Percentiles rank a stretch among this genome's conserved stretches.
phyloP scores from a whole-genome alignment of 2,329 filamentous ascomycete genomes.

The Exophiala dermatitidis region DNA sequence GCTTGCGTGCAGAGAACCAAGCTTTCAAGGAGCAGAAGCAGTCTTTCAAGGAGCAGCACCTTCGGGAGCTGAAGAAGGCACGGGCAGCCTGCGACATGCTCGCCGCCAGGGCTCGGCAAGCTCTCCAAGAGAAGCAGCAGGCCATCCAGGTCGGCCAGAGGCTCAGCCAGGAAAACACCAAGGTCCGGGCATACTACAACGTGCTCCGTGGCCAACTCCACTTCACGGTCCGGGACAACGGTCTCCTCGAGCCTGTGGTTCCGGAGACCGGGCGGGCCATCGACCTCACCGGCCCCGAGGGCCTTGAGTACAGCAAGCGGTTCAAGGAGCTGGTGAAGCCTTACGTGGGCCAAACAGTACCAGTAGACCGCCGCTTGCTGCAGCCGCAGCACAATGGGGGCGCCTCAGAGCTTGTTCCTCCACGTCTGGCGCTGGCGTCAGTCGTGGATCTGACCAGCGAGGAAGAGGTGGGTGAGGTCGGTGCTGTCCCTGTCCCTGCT shows the following conservation, averaged over 20 bases:
- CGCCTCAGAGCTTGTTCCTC: background rate
- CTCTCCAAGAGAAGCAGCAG: too few relatives aligned
- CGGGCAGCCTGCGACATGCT: too few relatives aligned
- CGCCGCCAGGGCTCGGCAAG: too few relatives aligned
- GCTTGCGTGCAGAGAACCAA: too few relatives aligned
- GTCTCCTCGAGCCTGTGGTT: constrained; percentile 6
- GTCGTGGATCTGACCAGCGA: background rate
- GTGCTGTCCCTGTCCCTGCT: background rate
- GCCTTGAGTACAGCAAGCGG: background rate
- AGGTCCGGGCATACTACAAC: background rate
- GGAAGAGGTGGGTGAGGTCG: background rate
- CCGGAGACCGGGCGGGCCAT: background rate
- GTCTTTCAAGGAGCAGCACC: too few relatives aligned
- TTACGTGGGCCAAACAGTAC: background rate
- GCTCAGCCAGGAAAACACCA: background rate
- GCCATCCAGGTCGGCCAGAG: background rate
- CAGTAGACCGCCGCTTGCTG: background rate
- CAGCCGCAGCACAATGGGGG: background rate
- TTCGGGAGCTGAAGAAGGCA: too few relatives aligned
- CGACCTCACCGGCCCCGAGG: background rate
- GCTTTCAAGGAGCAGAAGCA: too few relatives aligned
- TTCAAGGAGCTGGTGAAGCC: background rate
- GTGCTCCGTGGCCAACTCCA: constrained; percentile 3
- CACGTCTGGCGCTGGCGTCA: background rate
- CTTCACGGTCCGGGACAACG: constrained; percentile 3